phyloP scores from a whole-genome alignment of 352 stramenopile genomes.

The Peronospora destructor region DNA sequence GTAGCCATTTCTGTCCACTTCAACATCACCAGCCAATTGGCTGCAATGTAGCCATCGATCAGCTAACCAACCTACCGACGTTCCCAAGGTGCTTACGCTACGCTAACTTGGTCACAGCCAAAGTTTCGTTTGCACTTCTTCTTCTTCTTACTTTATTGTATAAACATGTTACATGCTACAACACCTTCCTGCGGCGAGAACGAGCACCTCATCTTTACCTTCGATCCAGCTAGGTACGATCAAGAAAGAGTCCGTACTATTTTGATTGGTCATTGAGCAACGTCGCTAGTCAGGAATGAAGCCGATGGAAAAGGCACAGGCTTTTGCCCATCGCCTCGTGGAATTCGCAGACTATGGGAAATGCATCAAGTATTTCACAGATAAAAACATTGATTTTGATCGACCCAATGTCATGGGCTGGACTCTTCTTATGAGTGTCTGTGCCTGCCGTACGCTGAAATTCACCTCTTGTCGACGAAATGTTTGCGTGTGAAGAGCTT shows the following conservation, averaged over 20 bases:
- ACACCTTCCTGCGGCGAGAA: slow-evolving; percentile 23
- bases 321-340: slow-evolving; percentile 68
- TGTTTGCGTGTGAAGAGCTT: no score
- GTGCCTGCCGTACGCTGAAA: slow-evolving; percentile 43
- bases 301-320: slow-evolving; percentile 33
- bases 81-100: no score
- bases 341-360: slow-evolving; percentile 56
- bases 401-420: slow-evolving; percentile 50
- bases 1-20: slow-evolving; percentile 25
- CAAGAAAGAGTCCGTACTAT: not conserved
- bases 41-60: slow-evolving; percentile 13
- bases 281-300: slow-evolving; percentile 2
- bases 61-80: no score
- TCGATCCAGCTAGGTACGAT: slow-evolving; percentile 21
- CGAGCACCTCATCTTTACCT: slow-evolving; percentile 4
- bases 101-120: no score
- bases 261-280: slow-evolving; percentile 16
- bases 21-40: slow-evolving; percentile 25
- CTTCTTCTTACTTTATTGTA: not conserved
- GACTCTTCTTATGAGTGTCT: slow-evolving; percentile 78
- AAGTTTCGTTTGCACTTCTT: no score
- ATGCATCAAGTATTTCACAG: slow-evolving; percentile 53
- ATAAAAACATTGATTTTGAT: slow-evolving; percentile 59
- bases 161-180: slow-evolving; percentile 13
- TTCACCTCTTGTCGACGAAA: not conserved